Evolutionary conservation across 2,329 filamentous ascomycete species (phyloP).

Genomic region (Pezicula carpinea): DNA sequence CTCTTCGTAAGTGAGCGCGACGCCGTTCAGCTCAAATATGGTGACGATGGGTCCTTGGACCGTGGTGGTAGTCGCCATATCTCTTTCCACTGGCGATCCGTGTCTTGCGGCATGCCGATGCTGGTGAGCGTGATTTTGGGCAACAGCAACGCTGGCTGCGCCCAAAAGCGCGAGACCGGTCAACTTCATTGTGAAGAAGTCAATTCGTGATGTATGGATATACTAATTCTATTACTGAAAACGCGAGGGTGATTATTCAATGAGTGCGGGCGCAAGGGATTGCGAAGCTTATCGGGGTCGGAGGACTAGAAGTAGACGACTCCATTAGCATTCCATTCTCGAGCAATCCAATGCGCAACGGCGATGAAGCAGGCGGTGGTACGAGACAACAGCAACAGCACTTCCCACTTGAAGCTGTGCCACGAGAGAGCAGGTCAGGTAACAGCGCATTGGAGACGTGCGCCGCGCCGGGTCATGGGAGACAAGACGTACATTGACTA

Average conservation of each 20-base stretch:
- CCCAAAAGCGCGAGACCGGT: constrained; percentile 22
- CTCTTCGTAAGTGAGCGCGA: constrained; percentile 53
- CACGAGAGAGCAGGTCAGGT: background rate
- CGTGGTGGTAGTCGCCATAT: constrained; percentile 28
- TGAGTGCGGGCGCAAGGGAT: constrained; percentile 9
- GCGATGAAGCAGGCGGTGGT: background rate
- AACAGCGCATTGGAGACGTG: background rate
- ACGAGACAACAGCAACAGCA: background rate
- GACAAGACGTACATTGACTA: constrained; percentile 1
- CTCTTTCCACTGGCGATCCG: constrained; percentile 41
- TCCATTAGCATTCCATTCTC: constrained; percentile 17
- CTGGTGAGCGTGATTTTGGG: constrained; percentile 54
- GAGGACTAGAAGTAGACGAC: constrained; percentile 2
- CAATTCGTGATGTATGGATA: constrained; percentile 23
- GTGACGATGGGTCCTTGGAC: constrained; percentile 58
- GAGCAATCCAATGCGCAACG: background rate
- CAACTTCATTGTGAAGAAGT: constrained; percentile 31
- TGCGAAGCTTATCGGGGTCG: constrained; percentile 12
- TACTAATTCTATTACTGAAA: constrained; percentile 8
- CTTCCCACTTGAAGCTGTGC: background rate
- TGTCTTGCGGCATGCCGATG: constrained; percentile 57
- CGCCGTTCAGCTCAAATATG: constrained; percentile 67
- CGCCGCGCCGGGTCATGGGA: background rate
- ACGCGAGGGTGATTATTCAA: constrained; percentile 3
- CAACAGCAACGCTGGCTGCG: constrained; percentile 45